Evolutionary conservation across 768 basidiomycete genomes (phyloP).

Genomic region (Leccinum barrowsii): DNA sequence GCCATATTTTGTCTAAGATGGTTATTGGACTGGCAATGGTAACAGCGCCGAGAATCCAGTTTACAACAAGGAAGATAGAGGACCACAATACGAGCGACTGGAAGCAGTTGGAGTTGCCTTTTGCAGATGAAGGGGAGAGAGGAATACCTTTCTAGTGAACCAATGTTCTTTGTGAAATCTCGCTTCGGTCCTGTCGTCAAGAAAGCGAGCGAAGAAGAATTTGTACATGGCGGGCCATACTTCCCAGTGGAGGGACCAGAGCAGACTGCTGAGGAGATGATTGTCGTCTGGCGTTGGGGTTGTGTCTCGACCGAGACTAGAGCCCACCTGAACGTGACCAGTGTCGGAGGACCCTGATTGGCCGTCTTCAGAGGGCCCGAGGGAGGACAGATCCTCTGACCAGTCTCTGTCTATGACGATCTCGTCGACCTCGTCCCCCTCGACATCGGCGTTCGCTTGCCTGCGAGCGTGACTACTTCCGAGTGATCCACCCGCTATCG

Average conservation of each 20-base stretch:
- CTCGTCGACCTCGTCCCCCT: slow-evolving; percentile 54
- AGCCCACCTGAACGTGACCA: slow-evolving; percentile 30
- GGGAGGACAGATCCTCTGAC: slow-evolving; percentile 54
- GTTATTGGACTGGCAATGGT: slow-evolving; percentile 45
- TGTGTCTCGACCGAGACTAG: slow-evolving; percentile 38
- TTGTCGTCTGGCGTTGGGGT: slow-evolving; percentile 32
- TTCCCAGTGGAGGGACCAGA: slow-evolving; percentile 54
- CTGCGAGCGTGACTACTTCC: slow-evolving; percentile 36
- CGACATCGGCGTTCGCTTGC: slow-evolving; percentile 29
- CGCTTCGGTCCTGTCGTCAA: slow-evolving; percentile 52
- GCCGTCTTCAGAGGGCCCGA: slow-evolving; percentile 47
- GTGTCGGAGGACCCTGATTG: slow-evolving; percentile 49
- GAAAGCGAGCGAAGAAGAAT: slow-evolving; percentile 61
- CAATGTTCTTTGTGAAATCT: slow-evolving; percentile 63
- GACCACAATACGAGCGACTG: slow-evolving; percentile 60
- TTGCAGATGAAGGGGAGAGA: not conserved
- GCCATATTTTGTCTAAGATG: slow-evolving; percentile 56
- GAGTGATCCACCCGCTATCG: slow-evolving; percentile 45
- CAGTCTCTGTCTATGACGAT: slow-evolving; percentile 73
- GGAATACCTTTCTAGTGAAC: slow-evolving; percentile 57
- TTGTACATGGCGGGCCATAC: slow-evolving; percentile 51
- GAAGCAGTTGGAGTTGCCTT: slow-evolving; percentile 1
- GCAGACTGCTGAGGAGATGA: slow-evolving; percentile 30
- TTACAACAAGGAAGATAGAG: slow-evolving; percentile 58
- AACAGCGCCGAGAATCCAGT: slow-evolving; percentile 62